A percentile compares a stretch with the other conserved stretches of the same genome.
phyloP scores from a whole-genome alignment of 2,329 filamentous ascomycete genomes.

The Fusarium guadeloupense region DNA sequence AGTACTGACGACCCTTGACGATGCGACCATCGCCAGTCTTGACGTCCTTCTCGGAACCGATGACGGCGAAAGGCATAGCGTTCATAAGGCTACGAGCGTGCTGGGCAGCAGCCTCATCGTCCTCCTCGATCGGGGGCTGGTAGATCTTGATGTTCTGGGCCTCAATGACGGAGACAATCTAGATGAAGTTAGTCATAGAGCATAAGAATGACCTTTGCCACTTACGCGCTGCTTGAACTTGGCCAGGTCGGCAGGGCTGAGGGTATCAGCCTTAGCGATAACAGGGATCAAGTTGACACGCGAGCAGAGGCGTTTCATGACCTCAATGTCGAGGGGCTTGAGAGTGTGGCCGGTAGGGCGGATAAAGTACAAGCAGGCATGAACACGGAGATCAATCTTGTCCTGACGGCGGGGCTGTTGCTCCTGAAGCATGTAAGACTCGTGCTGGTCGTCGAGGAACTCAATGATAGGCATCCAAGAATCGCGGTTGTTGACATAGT shows the following conservation, averaged over 20 bases:
- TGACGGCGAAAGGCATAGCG: slow-evolving; percentile 98
- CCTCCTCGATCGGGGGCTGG: slow-evolving; percentile 96
- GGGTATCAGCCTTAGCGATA: slow-evolving; percentile 97
- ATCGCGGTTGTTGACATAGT: slow-evolving; percentile 99
- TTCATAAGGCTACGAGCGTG: slow-evolving; percentile 94
- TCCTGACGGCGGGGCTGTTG: slow-evolving; percentile 97
- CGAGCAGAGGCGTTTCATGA: slow-evolving; percentile 99
- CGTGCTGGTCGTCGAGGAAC: slow-evolving; percentile 99
- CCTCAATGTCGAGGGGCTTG: slow-evolving; percentile 98
- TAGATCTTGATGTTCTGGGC: slow-evolving; percentile 99
- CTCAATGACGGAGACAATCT: slow-evolving; percentile 96
- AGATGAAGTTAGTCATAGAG: slow-evolving; percentile 14
- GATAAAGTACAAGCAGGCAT: slow-evolving; percentile 99
- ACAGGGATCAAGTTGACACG: slow-evolving; percentile 98
- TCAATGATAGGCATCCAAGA: slow-evolving; percentile 99
- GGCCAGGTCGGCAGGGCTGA: slow-evolving; percentile 89
- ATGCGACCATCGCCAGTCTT: slow-evolving; percentile 95
- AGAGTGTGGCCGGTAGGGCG: slow-evolving; percentile 97
- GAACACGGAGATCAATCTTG: slow-evolving; percentile 99
- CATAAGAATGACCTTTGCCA: background rate
- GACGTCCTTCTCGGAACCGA: slow-evolving; percentile 98
- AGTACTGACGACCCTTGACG: slow-evolving; percentile 98
- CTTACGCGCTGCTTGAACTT: slow-evolving; percentile 95
- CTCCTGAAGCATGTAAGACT: slow-evolving; percentile 99
- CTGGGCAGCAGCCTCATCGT: slow-evolving; percentile 94